phyloP scores from a whole-genome alignment of 192 early-diverging fungal genomes.

The Mortierella hygrophila region DNA sequence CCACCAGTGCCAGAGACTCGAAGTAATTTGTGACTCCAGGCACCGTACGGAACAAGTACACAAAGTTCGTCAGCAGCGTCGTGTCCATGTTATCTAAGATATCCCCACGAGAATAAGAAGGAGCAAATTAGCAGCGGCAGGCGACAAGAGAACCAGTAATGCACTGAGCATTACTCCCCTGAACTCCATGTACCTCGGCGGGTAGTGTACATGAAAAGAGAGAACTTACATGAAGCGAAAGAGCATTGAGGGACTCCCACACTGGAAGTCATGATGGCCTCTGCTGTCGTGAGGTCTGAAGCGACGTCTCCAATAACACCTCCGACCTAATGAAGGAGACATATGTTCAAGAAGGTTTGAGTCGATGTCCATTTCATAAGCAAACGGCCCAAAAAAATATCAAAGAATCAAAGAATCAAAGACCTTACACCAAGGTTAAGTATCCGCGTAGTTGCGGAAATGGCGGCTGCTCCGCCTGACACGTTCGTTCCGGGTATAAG shows the following conservation, averaged over 20 bases:
- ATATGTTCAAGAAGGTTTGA: too few relatives aligned
- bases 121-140: background rate
- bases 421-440: slow-evolving; percentile 16
- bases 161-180: background rate
- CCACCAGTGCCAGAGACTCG: slow-evolving; percentile 5
- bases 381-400: too few relatives aligned
- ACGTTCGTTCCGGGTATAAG: slow-evolving; percentile 23
- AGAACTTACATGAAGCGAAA: slow-evolving; percentile 40
- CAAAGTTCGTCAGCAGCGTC: background rate
- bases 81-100: slow-evolving; percentile 35
- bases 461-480: slow-evolving; percentile 33
- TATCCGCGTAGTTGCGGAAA: slow-evolving; percentile 35
- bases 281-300: slow-evolving; percentile 34
- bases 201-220: background rate
- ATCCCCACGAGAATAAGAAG: background rate
- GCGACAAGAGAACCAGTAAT: background rate
- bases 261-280: slow-evolving; percentile 48
- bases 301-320: slow-evolving; percentile 35
- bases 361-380: too few relatives aligned
- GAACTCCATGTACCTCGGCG: too few relatives aligned
- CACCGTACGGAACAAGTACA: slow-evolving; percentile 30
- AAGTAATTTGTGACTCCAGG: slow-evolving; percentile 17
- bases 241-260: slow-evolving; percentile 50
- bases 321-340: slow-evolving; percentile 11
- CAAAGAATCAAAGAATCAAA: background rate